Conservation (phyloP, 192 early-diverging fungal species). For the Backusella mclennaniae region DNA sequence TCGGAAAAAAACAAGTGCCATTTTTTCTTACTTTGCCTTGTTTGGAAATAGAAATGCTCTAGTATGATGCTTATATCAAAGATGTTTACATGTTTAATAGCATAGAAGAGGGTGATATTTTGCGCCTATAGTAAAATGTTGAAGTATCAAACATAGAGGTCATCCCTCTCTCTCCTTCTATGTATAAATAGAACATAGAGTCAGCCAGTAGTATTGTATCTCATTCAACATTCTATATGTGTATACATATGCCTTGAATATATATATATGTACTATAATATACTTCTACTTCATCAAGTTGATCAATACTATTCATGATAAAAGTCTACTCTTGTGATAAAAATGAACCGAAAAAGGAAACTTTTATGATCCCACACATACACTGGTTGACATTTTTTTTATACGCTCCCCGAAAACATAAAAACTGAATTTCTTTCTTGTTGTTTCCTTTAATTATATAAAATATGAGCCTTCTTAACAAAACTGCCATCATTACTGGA, state of each 20-base stretch:
- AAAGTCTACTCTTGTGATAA: background rate
- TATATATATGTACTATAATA: too few species aligned
- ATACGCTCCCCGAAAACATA: background rate
- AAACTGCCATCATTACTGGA: conserved; percentile 54
- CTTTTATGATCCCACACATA: background rate
- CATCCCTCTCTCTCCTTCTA: too few species aligned
- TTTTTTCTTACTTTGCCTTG: background rate
- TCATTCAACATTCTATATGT: too few species aligned
- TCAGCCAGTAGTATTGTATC: too few species aligned
- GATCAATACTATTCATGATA: background rate
- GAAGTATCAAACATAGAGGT: too few species aligned
- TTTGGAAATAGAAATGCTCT: background rate
- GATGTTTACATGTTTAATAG: too few species aligned
- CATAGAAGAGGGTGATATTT: too few species aligned
- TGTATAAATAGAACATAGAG: too few species aligned
- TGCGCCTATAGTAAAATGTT: too few species aligned
- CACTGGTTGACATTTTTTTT: background rate
- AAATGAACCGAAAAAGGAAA: background rate
- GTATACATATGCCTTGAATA: too few species aligned
- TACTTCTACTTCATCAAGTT: background rate
- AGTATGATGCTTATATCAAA: background rate
- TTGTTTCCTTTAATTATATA: background rate
- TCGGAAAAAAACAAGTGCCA: background rate
- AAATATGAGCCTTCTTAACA: conserved; percentile 11
- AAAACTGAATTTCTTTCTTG: background rate